phyloP scores from a whole-genome alignment of 129 eudicot genomes.

The Escallonia herrerae region DNA sequence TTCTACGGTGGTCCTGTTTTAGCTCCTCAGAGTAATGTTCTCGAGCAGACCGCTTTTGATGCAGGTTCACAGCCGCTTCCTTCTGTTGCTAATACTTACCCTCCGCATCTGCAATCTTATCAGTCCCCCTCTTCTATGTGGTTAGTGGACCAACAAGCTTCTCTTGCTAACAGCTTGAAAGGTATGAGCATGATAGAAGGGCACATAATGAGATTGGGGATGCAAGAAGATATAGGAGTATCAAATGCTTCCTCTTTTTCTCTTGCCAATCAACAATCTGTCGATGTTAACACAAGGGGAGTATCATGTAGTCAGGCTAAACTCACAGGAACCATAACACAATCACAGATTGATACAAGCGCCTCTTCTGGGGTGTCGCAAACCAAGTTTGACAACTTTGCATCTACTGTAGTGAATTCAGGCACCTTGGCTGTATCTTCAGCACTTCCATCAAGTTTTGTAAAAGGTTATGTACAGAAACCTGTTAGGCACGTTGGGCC shows the following conservation, averaged over 20 bases:
- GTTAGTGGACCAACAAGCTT: conserved; percentile 26
- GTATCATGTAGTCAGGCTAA: conserved; percentile 9
- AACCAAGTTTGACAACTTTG: conserved; percentile 9
- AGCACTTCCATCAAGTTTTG: conserved; percentile 18
- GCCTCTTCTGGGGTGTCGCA: conserved; percentile 11
- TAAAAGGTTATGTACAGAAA: conserved; percentile 27
- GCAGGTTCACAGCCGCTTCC: conserved; percentile 21
- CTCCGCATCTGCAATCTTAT: conserved; percentile 19
- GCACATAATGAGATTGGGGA: conserved; percentile 18
- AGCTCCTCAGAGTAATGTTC: conserved; percentile 12
- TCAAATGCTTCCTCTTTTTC: conserved; percentile 15
- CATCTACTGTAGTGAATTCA: conserved; percentile 24
- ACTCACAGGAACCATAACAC: conserved; percentile 19
- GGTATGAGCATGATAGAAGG: conserved; percentile 43
- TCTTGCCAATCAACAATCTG: conserved; percentile 20
- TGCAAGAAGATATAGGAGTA: conserved; percentile 22
- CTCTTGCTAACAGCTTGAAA: conserved; percentile 25
- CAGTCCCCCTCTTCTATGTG: conserved; percentile 24
- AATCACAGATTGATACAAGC: conserved; percentile 15
- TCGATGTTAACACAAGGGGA: conserved; percentile 13
- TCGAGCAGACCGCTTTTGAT: conserved; percentile 8
- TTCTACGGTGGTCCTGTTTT: conserved; percentile 20
- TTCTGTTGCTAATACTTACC: conserved; percentile 10
- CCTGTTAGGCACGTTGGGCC: conserved; percentile 66
- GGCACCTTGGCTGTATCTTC: conserved; percentile 18